Evolutionary conservation across 305 asterid species (phyloP), one percentile per base, ranked within the genome.

Genomic region (Fraxinus albicans): DNA sequence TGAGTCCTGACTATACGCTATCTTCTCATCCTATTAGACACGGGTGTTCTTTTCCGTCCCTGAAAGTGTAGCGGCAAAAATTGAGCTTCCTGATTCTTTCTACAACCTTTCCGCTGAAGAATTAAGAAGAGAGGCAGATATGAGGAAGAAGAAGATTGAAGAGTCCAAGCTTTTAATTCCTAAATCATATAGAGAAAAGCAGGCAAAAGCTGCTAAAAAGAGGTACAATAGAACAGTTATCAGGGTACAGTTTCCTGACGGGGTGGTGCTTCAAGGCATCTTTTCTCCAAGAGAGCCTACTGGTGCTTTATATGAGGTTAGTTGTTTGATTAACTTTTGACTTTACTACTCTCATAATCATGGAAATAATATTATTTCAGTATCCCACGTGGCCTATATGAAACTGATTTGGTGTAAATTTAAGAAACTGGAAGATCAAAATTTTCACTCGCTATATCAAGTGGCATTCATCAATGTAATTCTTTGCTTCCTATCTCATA

Each of bases 151-250:
- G 89, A 94, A 91, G 88, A 34, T 94, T 35, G 98, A 92, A 80
- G 99, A 93, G 76, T 94, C 98, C 5, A 92, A 94, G 90, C 93
- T 96, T 86, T 90, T 96, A 82, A 92, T 94, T 86, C 99, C 98
- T 36, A 96, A 88, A 90, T 96, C 99, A 2, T 93, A 89, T 84
- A 89, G 87, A 86, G 98, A 94, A 89, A 94, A 96, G 86, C 94
- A 91, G 90, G 97, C 98, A 60, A 87, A 93, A 88, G 95, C 97
- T 74, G 91, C 97, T 13, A 91, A 86, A 89, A 93, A 83, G 80
- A 89, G 87, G 90, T 92, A 93, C 85, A 87, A 83, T 36, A 93
- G 81, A 92, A 93, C 94, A 4, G 87, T 96, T 76, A 90, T 96
- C 77, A 88, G 99, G 79, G 73, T 93, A 75, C 97, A 92, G 90